A percentile compares a stretch with the other conserved stretches of the same genome.
phyloP scores from a whole-genome alignment of 441 rosid genomes.

The Syzygium malaccense region DNA sequence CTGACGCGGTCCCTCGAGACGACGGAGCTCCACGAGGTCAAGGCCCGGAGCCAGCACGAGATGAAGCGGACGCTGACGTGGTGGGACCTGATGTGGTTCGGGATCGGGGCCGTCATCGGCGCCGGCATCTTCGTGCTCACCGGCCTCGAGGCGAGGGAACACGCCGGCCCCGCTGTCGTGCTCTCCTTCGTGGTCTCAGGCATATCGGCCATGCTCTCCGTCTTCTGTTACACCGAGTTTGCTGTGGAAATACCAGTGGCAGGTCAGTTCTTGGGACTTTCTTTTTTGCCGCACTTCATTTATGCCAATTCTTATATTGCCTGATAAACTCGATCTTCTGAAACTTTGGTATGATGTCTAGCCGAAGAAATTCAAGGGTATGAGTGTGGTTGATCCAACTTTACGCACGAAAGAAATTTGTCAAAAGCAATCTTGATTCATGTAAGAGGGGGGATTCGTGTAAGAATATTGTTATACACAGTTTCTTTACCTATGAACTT shows the following conservation, averaged over 20 bases:
- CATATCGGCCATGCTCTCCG: conserved; percentile 90
- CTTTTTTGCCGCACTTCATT: not conserved
- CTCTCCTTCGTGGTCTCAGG: conserved; percentile 78
- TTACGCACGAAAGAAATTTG: not conserved
- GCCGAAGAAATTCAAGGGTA: not conserved
- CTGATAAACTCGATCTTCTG: too few relatives aligned
- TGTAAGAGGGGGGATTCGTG: too few relatives aligned
- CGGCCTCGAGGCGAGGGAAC: conserved; percentile 41
- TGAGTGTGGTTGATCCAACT: too few relatives aligned
- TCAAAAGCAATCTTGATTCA: not conserved
- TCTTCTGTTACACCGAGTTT: conserved; percentile 91
- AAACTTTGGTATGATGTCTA: not conserved
- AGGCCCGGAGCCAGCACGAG: conserved; percentile 67
- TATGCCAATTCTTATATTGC: not conserved
- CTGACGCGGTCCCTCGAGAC: conserved; percentile 60
- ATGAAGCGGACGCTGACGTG: conserved; percentile 74
- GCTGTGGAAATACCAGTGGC: conserved; percentile 98
- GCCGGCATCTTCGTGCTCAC: conserved; percentile 88
- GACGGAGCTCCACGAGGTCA: conserved; percentile 61
- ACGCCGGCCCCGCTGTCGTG: conserved; percentile 78
- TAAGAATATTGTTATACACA: not conserved
- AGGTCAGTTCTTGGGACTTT: conserved; percentile 15
- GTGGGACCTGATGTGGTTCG: conserved; percentile 99
- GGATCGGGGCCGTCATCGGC: conserved; percentile 81
- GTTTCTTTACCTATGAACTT: accelerated